These are phyloP conservation scores for Malassezia sympodialis DNA, from an alignment of 1,284 basidiomycete species.

Conservation along the genomic window DNA sequence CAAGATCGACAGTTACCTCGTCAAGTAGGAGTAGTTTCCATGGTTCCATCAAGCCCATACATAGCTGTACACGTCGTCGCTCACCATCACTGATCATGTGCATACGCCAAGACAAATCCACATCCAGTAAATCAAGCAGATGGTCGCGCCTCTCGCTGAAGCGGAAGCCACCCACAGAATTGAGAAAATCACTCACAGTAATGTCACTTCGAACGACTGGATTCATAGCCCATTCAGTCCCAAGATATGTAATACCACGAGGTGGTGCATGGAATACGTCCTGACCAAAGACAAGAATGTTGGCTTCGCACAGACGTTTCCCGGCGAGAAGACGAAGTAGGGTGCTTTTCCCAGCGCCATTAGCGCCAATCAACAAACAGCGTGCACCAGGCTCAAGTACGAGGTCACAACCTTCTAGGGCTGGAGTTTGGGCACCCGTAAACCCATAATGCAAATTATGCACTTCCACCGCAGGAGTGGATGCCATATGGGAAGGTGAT, in stretches of 20 bases:
- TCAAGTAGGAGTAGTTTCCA: slow-evolving; percentile 91
- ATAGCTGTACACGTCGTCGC: slow-evolving; percentile 81
- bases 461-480: slow-evolving; percentile 32
- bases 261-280: slow-evolving; percentile 44
- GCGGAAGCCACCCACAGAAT: slow-evolving; percentile 83
- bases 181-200: slow-evolving; percentile 58
- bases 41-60: slow-evolving; percentile 89
- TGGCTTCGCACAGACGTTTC: slow-evolving; percentile 53
- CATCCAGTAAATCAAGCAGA: slow-evolving; percentile 80
- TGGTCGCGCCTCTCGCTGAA: slow-evolving; percentile 77
- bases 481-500: background rate
- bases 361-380: slow-evolving; percentile 45
- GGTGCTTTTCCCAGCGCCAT: slow-evolving; percentile 82
- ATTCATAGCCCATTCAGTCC: slow-evolving; percentile 74
- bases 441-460: slow-evolving; percentile 37
- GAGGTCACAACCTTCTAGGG: slow-evolving; percentile 36
- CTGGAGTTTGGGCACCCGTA: slow-evolving; percentile 23
- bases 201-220: slow-evolving; percentile 67
- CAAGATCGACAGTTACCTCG: slow-evolving; percentile 97
- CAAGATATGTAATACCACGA: slow-evolving; percentile 62
- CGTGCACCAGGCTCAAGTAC: slow-evolving; percentile 33
- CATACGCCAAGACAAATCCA: slow-evolving; percentile 69
- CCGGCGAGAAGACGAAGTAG: slow-evolving; percentile 87
- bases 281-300: slow-evolving; percentile 39
- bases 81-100: slow-evolving; percentile 91